Evolutionary conservation across 129 eudicot genomes (phyloP).

Genomic region (Arctium lappa): DNA sequence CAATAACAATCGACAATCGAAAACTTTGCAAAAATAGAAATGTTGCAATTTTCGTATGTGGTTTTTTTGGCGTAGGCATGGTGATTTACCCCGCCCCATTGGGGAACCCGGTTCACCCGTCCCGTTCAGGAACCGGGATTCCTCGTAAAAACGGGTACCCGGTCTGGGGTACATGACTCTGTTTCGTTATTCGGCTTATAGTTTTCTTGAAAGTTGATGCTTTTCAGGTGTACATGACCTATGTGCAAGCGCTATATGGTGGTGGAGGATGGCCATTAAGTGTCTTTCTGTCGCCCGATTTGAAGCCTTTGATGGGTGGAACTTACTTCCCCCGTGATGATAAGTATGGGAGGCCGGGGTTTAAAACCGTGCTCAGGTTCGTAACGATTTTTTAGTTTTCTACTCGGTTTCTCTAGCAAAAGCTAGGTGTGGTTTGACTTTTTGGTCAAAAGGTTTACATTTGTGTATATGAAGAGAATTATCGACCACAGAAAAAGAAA

Average conservation of each 20-base stretch:
- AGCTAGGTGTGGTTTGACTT: neutral
- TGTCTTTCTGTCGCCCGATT: constrained; percentile 87
- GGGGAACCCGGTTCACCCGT: too few relatives aligned
- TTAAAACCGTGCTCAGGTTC: constrained; percentile 84
- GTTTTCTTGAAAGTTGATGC: neutral
- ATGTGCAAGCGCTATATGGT: constrained; percentile 87
- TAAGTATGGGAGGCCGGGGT: constrained; percentile 87
- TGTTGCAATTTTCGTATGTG: neutral
- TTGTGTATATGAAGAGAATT: neutral
- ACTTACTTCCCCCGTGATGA: constrained; percentile 94
- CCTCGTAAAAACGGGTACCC: too few relatives aligned
- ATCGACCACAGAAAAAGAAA: neutral
- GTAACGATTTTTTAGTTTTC: neutral
- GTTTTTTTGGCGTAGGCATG: neutral
- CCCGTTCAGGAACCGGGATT: too few relatives aligned
- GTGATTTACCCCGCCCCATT: too few relatives aligned
- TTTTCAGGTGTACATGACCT: constrained; percentile 89
- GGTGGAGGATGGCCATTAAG: constrained; percentile 98
- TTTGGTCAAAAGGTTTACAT: neutral
- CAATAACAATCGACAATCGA: too few relatives aligned
- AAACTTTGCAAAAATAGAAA: neutral
- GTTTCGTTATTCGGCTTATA: neutral
- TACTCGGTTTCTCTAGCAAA: neutral
- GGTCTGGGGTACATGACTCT: too few relatives aligned
- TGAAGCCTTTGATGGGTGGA: constrained; percentile 97